Evolutionary conservation across 1,284 basidiomycete species (phyloP).

Genomic region (Sparassis latifolia): DNA sequence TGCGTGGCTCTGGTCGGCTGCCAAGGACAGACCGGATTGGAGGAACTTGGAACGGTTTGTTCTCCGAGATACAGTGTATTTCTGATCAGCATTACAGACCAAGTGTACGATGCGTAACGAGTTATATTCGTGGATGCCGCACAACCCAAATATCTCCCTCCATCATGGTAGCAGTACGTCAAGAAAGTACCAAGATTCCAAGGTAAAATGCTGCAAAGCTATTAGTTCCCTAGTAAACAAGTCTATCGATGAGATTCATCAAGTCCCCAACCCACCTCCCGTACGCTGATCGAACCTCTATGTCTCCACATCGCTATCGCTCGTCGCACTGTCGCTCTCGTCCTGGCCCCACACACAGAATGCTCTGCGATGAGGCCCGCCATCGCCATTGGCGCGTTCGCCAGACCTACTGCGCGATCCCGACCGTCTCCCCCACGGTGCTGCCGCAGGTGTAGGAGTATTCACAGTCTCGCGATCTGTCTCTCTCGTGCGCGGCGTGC

Average conservation of each 20-base stretch:
- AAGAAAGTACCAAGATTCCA: too few species aligned
- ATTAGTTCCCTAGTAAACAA: too few species aligned
- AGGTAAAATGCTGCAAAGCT: too few species aligned
- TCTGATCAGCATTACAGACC: constrained; percentile 31
- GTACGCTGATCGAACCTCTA: too few species aligned
- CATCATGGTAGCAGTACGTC: too few species aligned
- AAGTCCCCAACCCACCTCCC: too few species aligned
- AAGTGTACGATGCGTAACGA: too few species aligned
- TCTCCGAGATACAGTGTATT: constrained; percentile 57
- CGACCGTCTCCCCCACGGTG: constrained; percentile 4
- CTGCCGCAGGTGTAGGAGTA: constrained; percentile 54
- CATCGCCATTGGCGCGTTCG: constrained; percentile 12
- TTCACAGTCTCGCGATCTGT: constrained; percentile 42
- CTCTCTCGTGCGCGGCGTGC: constrained; percentile 49
- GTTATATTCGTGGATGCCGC: not conserved
- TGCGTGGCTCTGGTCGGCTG: constrained; percentile 72
- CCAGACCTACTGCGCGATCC: constrained; percentile 25
- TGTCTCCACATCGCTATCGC: constrained; percentile 48
- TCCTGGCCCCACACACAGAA: constrained; percentile 83
- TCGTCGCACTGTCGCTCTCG: constrained; percentile 79
- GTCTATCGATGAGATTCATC: too few species aligned
- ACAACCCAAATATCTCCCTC: not conserved
- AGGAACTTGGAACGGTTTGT: constrained; percentile 56
- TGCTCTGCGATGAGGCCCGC: constrained; percentile 45
- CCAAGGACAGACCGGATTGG: constrained; percentile 70